Conservation (phyloP, 139 green algal species). For the Mesotaenium endlicherianum region DNA sequence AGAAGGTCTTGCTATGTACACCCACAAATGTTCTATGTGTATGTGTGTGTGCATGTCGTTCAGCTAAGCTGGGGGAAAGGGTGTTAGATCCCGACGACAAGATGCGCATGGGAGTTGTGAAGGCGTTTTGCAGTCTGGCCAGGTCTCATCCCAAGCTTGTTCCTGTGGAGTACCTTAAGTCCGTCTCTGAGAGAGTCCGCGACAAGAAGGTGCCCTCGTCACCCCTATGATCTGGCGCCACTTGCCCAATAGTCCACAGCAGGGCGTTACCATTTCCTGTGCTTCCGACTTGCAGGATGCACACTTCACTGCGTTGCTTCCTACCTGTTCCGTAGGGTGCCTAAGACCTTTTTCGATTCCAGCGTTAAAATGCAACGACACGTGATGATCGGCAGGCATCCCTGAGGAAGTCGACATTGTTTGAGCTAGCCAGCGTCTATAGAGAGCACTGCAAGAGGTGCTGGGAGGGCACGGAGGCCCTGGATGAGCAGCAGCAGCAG, state of each 20-base stretch:
- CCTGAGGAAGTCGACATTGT: neutral
- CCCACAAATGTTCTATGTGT: too few relatives aligned
- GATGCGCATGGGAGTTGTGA: constrained; percentile 62
- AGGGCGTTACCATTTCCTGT: too few relatives aligned
- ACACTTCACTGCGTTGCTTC: too few relatives aligned
- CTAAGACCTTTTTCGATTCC: too few relatives aligned
- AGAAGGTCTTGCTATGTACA: too few relatives aligned
- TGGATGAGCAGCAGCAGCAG: constrained; percentile 9
- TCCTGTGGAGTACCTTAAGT: constrained; percentile 14
- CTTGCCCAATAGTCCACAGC: neutral
- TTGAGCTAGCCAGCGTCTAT: constrained; percentile 12
- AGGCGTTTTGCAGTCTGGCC: constrained; percentile 42
- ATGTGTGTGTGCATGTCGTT: too few relatives aligned
- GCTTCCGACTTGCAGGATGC: too few relatives aligned
- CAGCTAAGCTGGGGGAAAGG: constrained; percentile 44
- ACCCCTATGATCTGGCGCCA: neutral
- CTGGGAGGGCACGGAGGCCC: constrained; percentile 4
- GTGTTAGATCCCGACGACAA: constrained; percentile 72
- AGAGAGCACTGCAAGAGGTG: neutral
- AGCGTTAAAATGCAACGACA: too few relatives aligned
- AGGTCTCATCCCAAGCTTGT: constrained; percentile 23
- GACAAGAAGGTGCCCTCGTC: constrained; percentile 71
- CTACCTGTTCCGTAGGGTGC: too few relatives aligned
- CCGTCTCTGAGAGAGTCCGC: constrained; percentile 57
- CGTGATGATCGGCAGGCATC: neutral